Conservation (phyloP, 2,329 filamentous ascomycete genomes). For the Stemphylium beticola region DNA sequence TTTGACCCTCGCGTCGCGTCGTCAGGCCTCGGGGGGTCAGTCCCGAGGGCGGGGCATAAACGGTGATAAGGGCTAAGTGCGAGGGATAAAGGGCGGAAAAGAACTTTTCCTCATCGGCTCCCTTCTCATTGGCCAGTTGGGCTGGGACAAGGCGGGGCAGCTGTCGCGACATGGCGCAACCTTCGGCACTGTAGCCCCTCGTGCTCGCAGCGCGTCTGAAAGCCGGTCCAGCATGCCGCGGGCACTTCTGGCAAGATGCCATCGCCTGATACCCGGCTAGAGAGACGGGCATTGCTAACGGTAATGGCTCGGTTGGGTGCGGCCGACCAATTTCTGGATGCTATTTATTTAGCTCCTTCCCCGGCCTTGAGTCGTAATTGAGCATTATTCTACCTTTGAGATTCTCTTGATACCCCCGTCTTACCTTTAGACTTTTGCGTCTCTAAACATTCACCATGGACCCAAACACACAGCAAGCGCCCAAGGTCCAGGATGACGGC, state of each 20-base stretch:
- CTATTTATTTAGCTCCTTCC: slow-evolving; percentile 27
- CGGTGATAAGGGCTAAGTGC: slow-evolving; percentile 1
- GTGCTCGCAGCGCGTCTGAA: slow-evolving; percentile 4
- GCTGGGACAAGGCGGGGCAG: slow-evolving; percentile 28
- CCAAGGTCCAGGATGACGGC: slow-evolving; percentile 26
- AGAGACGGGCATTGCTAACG: slow-evolving; percentile 29
- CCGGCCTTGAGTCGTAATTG: slow-evolving; percentile 7
- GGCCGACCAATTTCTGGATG: neutral
- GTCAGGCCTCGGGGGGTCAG: slow-evolving; percentile 16
- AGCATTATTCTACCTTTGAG: neutral
- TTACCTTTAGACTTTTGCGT: neutral
- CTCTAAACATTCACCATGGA: slow-evolving; percentile 15
- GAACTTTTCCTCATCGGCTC: slow-evolving; percentile 29
- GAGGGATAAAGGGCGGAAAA: slow-evolving; percentile 32
- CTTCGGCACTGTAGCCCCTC: slow-evolving; percentile 29
- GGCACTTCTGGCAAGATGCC: slow-evolving; percentile 10
- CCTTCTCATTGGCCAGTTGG: slow-evolving; percentile 63
- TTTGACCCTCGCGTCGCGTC: slow-evolving; percentile 17
- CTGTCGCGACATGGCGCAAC: slow-evolving; percentile 12
- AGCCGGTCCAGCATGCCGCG: slow-evolving; percentile 31
- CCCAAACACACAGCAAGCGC: slow-evolving; percentile 30
- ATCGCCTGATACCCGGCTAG: slow-evolving; percentile 33
- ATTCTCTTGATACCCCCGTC: neutral
- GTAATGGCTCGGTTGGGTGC: slow-evolving; percentile 26
- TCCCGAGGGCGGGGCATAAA: slow-evolving; percentile 34